Conservation (phyloP, 208 protist species). For the Acanthamoeba triangularis region DNA sequence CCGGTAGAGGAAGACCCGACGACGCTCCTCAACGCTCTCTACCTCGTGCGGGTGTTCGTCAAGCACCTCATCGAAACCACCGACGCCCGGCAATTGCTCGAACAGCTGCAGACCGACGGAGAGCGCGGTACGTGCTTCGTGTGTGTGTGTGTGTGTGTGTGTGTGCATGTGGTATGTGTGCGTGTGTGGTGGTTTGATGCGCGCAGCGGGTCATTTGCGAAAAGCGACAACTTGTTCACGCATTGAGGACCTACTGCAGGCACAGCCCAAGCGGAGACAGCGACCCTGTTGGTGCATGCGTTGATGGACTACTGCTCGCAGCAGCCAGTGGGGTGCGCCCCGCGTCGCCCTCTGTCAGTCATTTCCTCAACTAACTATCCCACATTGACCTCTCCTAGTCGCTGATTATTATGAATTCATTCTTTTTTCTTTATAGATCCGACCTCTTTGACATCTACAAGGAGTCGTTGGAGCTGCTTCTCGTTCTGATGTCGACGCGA, state of each 20-base stretch:
- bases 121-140: not conserved
- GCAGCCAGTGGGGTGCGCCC: not conserved
- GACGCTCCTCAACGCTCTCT: conserved; percentile 62
- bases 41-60: conserved; percentile 31
- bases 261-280: not conserved
- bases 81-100: not conserved
- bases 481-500: conserved; percentile 27
- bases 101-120: not conserved
- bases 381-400: not conserved
- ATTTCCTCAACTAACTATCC: not conserved
- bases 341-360: not conserved
- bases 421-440: not conserved
- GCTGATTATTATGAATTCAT: too few species aligned
- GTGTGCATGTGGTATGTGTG: too few species aligned
- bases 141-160: not conserved
- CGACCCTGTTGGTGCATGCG: not conserved
- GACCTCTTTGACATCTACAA: not conserved
- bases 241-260: not conserved
- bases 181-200: too few species aligned
- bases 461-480: conserved; percentile 7
- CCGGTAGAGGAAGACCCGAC: conserved; percentile 9
- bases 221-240: not conserved
- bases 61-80: conserved; percentile 43
- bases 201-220: not conserved
- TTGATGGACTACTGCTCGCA: conserved; percentile 61